phyloP scores from a whole-genome alignment of 2,329 filamentous ascomycete species.

The Fonsecaea multimorphosa region DNA sequence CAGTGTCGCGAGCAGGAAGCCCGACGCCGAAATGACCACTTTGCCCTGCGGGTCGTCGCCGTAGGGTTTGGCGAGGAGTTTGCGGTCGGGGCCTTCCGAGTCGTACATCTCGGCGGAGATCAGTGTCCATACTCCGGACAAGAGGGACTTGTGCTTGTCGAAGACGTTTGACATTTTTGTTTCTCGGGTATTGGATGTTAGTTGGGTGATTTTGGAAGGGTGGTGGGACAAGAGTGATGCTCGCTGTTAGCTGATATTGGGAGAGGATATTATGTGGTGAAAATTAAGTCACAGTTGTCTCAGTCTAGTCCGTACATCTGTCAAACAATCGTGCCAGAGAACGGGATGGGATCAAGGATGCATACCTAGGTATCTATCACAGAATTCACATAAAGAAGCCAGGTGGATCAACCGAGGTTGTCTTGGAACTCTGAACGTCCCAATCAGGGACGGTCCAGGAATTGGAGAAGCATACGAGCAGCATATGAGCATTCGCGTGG shows the following conservation, averaged over 20 bases:
- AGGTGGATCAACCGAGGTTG: not conserved
- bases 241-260: not conserved
- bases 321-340: not conserved
- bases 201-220: not conserved
- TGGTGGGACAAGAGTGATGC: not conserved
- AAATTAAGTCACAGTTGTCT: not conserved
- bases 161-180: constrained; percentile 22
- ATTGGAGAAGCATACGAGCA: not conserved
- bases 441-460: not conserved
- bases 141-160: constrained; percentile 11
- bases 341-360: too few species aligned
- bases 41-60: constrained; percentile 30
- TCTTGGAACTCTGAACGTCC: not conserved
- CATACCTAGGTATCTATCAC: too few species aligned
- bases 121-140: constrained; percentile 20
- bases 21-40: constrained; percentile 26
- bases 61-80: constrained; percentile 25
- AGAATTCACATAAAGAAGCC: too few species aligned
- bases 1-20: constrained; percentile 30
- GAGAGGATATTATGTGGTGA: not conserved
- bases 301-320: not conserved
- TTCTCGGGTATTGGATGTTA: not conserved
- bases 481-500: not conserved
- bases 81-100: constrained; percentile 4
- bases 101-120: constrained; percentile 22